These are phyloP conservation scores for Pseudocercospora fijiensis DNA, from an alignment of 2,329 filamentous ascomycete genomes.

Conservation along the genomic window DNA sequence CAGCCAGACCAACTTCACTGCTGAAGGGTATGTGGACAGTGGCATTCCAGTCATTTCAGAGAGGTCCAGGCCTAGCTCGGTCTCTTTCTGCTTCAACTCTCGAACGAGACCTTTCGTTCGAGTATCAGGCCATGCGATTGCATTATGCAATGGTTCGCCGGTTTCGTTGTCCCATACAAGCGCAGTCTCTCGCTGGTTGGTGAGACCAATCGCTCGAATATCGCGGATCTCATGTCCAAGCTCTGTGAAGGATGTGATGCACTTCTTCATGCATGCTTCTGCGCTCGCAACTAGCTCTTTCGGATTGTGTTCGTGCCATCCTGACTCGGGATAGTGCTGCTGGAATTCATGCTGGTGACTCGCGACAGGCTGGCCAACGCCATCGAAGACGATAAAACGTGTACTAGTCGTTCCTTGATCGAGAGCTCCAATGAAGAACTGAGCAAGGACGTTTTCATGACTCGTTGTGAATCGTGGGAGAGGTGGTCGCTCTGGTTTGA, in stretches of 20 bases:
- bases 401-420: conserved; percentile 90
- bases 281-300: conserved; percentile 72
- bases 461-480: conserved; percentile 37
- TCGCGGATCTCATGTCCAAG: conserved; percentile 65
- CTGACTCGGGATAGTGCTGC: conserved; percentile 79
- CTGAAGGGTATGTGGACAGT: conserved; percentile 83
- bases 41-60: conserved; percentile 72
- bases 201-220: conserved; percentile 79
- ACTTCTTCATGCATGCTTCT: conserved; percentile 74
- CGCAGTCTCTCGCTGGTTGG: conserved; percentile 86
- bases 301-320: conserved; percentile 90
- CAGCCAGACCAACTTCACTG: conserved; percentile 84
- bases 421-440: conserved; percentile 76
- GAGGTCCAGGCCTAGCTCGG: conserved; percentile 63
- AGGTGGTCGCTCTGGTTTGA: conserved; percentile 26
- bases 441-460: conserved; percentile 37
- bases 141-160: conserved; percentile 77
- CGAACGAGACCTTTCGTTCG: conserved; percentile 73
- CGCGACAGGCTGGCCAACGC: conserved; percentile 71
- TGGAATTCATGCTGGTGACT: conserved; percentile 84
- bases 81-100: conserved; percentile 67
- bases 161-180: conserved; percentile 80
- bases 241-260: conserved; percentile 67
- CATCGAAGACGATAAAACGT: conserved; percentile 87
- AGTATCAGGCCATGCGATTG: conserved; percentile 89